These are phyloP conservation scores for Pseudohyphozyma bogoriensis DNA, from an alignment of 768 basidiomycete genomes.

Conservation along the genomic window DNA sequence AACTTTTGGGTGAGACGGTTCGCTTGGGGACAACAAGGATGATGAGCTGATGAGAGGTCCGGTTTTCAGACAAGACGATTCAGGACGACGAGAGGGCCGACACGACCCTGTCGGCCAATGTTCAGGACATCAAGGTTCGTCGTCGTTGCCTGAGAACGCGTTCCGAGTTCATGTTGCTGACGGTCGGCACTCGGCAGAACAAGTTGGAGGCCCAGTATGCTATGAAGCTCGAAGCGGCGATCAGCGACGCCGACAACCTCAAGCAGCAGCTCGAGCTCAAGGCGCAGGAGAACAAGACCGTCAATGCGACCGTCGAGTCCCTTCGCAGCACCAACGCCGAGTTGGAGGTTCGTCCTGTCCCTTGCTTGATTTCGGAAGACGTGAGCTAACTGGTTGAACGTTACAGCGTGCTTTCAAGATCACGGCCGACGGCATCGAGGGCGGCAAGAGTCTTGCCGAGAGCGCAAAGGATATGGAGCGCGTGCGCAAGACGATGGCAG, in stretches of 20 bases:
- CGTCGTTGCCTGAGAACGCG: slow-evolving; percentile 26
- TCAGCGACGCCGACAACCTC: slow-evolving; percentile 71
- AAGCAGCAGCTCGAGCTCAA: slow-evolving; percentile 82
- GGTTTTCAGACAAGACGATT: slow-evolving; percentile 69
- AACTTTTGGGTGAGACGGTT: slow-evolving; percentile 66
- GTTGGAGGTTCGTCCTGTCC: slow-evolving; percentile 60
- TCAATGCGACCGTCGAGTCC: slow-evolving; percentile 79
- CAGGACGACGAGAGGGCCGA: slow-evolving; percentile 77
- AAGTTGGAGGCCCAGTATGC: slow-evolving; percentile 91
- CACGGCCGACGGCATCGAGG: slow-evolving; percentile 92
- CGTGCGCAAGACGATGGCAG: slow-evolving; percentile 89
- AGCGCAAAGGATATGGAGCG: slow-evolving; percentile 95
- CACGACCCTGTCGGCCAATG: slow-evolving; percentile 69
- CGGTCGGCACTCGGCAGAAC: slow-evolving; percentile 45
- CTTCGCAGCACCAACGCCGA: slow-evolving; percentile 95
- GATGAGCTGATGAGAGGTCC: not conserved
- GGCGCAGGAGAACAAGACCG: slow-evolving; percentile 66
- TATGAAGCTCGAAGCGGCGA: slow-evolving; percentile 79
- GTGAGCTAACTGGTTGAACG: not conserved
- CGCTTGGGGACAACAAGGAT: not conserved
- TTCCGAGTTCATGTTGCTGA: no score
- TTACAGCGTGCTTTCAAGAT: slow-evolving; percentile 86
- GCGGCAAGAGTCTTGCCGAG: slow-evolving; percentile 91
- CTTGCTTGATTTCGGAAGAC: slow-evolving; percentile 1
- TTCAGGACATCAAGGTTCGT: slow-evolving; percentile 78